These are phyloP conservation scores for Pulveroboletus sp. DNA, from an alignment of 1,284 basidiomycete species.

Conservation along the genomic window DNA sequence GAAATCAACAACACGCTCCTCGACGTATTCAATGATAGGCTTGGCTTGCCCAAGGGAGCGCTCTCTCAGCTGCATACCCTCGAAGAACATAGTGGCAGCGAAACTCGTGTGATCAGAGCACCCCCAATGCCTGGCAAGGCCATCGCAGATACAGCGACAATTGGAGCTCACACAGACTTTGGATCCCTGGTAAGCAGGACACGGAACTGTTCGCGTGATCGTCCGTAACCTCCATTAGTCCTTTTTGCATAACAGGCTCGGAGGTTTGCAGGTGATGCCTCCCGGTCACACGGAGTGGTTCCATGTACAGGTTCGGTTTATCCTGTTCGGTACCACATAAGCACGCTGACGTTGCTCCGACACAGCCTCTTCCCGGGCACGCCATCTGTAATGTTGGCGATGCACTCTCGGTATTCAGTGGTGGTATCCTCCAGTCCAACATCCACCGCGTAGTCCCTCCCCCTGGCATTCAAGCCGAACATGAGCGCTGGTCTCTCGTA, in stretches of 20 bases:
- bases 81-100: constrained; percentile 56
- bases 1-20: constrained; percentile 58
- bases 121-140: constrained; percentile 39
- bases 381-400: constrained; percentile 65
- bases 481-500: constrained; percentile 59
- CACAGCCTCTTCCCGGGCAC: constrained; percentile 58
- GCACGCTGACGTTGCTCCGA: not conserved
- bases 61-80: constrained; percentile 49
- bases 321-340: not conserved
- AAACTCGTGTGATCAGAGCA: constrained; percentile 58
- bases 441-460: constrained; percentile 54
- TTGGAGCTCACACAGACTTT: constrained; percentile 62
- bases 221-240: constrained; percentile 41
- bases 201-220: not conserved
- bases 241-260: constrained; percentile 68
- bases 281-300: constrained; percentile 67
- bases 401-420: constrained; percentile 57
- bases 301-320: constrained; percentile 54
- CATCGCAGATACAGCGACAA: constrained; percentile 35
- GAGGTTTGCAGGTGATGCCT: constrained; percentile 70
- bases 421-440: constrained; percentile 58
- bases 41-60: constrained; percentile 55
- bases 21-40: constrained; percentile 54
- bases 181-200: constrained; percentile 44
- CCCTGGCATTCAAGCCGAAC: constrained; percentile 45